Evolutionary conservation across 2,329 filamentous ascomycete species (phyloP).

Genomic region (Amauroascus verrucosus): DNA sequence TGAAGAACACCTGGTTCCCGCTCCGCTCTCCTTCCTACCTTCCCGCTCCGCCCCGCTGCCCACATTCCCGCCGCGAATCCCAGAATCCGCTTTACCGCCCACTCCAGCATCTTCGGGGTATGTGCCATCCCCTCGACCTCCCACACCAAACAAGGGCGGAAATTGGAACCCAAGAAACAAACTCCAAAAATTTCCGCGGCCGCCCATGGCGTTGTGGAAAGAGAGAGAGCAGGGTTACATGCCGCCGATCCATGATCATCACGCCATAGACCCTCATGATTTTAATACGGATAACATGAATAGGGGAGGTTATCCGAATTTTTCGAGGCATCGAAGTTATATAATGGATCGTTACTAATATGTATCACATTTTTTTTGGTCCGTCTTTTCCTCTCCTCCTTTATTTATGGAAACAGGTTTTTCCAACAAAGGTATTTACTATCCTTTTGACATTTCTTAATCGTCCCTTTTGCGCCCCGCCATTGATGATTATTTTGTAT

Average conservation of each 20-base stretch:
- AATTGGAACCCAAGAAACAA: background rate
- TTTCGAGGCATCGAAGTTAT: background rate
- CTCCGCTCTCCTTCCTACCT: slow-evolving; percentile 1
- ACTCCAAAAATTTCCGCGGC: background rate
- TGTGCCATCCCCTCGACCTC: background rate
- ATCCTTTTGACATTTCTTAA: background rate
- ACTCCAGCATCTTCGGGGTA: background rate
- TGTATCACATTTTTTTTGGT: background rate
- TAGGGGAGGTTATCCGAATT: background rate
- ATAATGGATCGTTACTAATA: background rate
- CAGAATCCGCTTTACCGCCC: background rate
- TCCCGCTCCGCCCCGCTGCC: background rate
- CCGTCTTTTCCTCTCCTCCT: background rate
- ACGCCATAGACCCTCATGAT: background rate
- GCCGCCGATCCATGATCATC: background rate
- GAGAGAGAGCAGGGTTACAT: background rate
- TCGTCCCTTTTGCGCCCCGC: background rate
- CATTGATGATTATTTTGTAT: background rate
- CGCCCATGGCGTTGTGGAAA: slow-evolving; percentile 1
- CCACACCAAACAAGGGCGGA: background rate
- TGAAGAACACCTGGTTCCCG: background rate
- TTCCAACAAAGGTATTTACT: background rate
- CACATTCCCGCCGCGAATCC: background rate
- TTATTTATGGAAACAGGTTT: background rate
- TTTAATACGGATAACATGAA: background rate